These are phyloP conservation scores for Mucor indicus DNA, from an alignment of 371 early-diverging fungal genomes.

Conservation along the genomic window DNA sequence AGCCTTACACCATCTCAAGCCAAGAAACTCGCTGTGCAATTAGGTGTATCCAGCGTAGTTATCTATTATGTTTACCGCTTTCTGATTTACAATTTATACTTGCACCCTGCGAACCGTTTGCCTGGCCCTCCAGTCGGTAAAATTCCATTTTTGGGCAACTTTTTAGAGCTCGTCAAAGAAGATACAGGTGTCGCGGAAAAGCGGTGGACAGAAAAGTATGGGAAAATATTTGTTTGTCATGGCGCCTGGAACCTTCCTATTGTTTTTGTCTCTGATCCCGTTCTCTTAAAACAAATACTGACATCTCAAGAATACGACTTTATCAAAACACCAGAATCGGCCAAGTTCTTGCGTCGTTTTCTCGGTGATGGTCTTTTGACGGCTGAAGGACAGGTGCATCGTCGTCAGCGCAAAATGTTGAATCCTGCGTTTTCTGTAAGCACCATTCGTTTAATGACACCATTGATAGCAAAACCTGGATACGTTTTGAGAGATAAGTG, in stretches of 20 bases:
- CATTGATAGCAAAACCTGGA: slow-evolving; percentile 37
- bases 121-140: slow-evolving; percentile 60
- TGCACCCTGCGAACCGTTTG: slow-evolving; percentile 45
- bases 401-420: slow-evolving; percentile 63
- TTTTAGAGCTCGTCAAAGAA: slow-evolving; percentile 40
- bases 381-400: slow-evolving; percentile 58
- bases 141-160: slow-evolving; percentile 54
- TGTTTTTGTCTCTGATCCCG: slow-evolving; percentile 48
- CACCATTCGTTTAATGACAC: slow-evolving; percentile 45
- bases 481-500: slow-evolving; percentile 31
- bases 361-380: slow-evolving; percentile 57
- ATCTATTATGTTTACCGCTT: slow-evolving; percentile 15
- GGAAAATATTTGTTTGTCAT: slow-evolving; percentile 46
- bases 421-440: slow-evolving; percentile 63
- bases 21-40: slow-evolving; percentile 3
- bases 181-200: slow-evolving; percentile 52
- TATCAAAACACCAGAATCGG: slow-evolving; percentile 31
- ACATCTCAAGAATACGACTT: slow-evolving; percentile 50
- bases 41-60: slow-evolving; percentile 13
- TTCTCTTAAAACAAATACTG: slow-evolving; percentile 51
- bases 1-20: too few relatives aligned
- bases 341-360: slow-evolving; percentile 27
- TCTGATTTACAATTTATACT: slow-evolving; percentile 40
- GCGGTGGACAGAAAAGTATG: slow-evolving; percentile 55
- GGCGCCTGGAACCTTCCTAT: slow-evolving; percentile 48